Conservation (phyloP, 1,284 basidiomycete genomes). For the Tremellales sp. region DNA sequence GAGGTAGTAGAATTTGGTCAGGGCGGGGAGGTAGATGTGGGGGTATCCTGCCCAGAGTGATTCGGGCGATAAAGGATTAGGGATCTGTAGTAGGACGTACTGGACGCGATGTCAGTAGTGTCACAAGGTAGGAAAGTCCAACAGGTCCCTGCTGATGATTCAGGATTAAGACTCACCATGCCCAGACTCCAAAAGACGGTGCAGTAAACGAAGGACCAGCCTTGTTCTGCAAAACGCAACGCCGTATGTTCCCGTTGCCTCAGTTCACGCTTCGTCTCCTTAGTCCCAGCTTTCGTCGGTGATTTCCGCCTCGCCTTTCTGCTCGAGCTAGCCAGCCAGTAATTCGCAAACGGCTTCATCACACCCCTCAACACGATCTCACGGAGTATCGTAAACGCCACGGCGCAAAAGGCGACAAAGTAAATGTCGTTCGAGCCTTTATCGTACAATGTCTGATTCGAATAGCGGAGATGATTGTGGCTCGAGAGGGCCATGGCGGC, state of each 20-base stretch:
- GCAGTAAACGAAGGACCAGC: conserved; percentile 84
- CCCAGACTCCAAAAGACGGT: conserved; percentile 69
- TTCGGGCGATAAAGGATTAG: conserved; percentile 64
- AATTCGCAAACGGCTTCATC: conserved; percentile 71
- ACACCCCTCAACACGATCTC: conserved; percentile 67
- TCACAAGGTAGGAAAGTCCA: neutral
- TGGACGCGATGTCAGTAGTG: conserved; percentile 41
- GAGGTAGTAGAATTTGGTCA: conserved; percentile 88
- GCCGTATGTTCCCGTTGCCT: conserved; percentile 60
- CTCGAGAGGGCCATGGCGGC: conserved; percentile 36
- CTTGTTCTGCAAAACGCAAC: conserved; percentile 88
- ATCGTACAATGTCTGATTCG: conserved; percentile 50
- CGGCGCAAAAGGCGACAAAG: conserved; percentile 67
- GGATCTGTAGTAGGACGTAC: conserved; percentile 73
- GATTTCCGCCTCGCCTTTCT: conserved; percentile 4
- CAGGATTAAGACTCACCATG: too few relatives aligned
- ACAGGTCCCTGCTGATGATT: too few relatives aligned
- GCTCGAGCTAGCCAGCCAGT: conserved; percentile 54
- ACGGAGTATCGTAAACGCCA: conserved; percentile 71
- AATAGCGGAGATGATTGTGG: conserved; percentile 52
- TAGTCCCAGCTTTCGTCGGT: conserved; percentile 2
- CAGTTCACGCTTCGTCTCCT: conserved; percentile 24
- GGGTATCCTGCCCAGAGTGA: conserved; percentile 82
- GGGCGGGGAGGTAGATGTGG: conserved; percentile 66
- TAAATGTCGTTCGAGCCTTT: conserved; percentile 68